Base-by-base conservation (phyloP, 345 rosid genomes). In the Clausena lansium region DNA sequence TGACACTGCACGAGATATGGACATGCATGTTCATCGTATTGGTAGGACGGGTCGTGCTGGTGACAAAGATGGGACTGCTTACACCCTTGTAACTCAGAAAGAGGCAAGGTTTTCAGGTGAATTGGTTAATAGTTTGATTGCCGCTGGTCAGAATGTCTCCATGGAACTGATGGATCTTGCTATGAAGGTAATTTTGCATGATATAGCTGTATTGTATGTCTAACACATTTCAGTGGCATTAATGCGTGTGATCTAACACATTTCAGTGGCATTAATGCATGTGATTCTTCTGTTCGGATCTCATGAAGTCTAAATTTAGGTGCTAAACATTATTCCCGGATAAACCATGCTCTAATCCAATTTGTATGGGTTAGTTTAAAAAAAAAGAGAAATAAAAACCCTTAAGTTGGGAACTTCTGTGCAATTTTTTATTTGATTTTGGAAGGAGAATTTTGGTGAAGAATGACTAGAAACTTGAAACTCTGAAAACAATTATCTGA, bases 21-120 rank as follows among this genome's bases (percentile, higher is more conserved):
- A 96, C 83, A 92, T 90, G 97, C 98, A 96, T 87, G 94, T 94
- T 64, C 99, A 96, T 82, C 97, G 98, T 61, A 90, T 96, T 87
- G 98, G 99, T 79, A 86, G 99, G 81, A 96, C 99, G 14, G 99
- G 99, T 68, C 98, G 99, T 84, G 99, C 99, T 80, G 99, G 99
- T 78, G 97, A 96, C 77, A 96, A 94, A 73, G 99, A 96, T 83
- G 99, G 99, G 76, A 86, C 80, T 85, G 99, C 98, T 30, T 89
- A 96, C 83, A 94, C 99, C 28, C 90, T 96, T 77, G 76, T 96
- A 83, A 92, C 97, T 11, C 98, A 92, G 78, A 96, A 91, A 81
- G 97, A 96, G 83, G 90, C 97, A 61, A 91, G 97, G 25, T 95
- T 96, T 92, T 98, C 94, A 13, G 95, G 97, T 67, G 99, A 96